Evolutionary conservation across 2,329 filamentous ascomycete species (phyloP), one percentile per base, ranked within the genome.

Genomic region (Pseudogymnoascus sp.): DNA sequence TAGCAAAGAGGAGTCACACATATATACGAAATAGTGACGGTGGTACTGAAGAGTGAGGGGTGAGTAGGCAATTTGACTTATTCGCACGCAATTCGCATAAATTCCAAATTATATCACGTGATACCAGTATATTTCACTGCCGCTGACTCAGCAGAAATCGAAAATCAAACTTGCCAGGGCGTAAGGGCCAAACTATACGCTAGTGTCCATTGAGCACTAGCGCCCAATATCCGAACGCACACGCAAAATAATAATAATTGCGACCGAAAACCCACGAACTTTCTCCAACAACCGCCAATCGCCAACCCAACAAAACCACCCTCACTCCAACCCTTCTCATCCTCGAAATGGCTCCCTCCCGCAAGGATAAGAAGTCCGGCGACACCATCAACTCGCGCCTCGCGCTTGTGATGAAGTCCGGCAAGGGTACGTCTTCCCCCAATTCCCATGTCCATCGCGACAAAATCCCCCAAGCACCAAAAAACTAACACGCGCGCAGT

Each of bases 351-450:
- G 83, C 82, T 73, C 79, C 80, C 74, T 77, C 83, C 75, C 92
- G 91, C 86, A 90, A 89, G 80, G 82, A 77, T 78, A 93, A 90
- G 86, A 95, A 92, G 83, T 87, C 90, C 79, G 86, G 89, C 74
- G 88, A 92, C 81, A 86, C 81, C 79, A 89, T 83, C 77, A 82
- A 81, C 78, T 81, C 79, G 75, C 81, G 81, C 76, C 76, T 84
- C 69, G 81, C 81, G 73, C 78, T 85, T 74, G 82, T 85, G 66
- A 83, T 85, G 79, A 85, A 85, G 79, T 82, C 78, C 67, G 84
- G 85, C 73, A 89, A 89, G 78, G 76, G 76, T 78, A 67, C 50
- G 70, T 59, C 39, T 57, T 59, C 39, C 50, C 65, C 57, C 60
- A 38, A 25, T 59, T 41, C 60, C 63, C 22, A 25, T 2, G 18